phyloP scores from a whole-genome alignment of 768 basidiomycete species.

The Ramaria sp. region DNA sequence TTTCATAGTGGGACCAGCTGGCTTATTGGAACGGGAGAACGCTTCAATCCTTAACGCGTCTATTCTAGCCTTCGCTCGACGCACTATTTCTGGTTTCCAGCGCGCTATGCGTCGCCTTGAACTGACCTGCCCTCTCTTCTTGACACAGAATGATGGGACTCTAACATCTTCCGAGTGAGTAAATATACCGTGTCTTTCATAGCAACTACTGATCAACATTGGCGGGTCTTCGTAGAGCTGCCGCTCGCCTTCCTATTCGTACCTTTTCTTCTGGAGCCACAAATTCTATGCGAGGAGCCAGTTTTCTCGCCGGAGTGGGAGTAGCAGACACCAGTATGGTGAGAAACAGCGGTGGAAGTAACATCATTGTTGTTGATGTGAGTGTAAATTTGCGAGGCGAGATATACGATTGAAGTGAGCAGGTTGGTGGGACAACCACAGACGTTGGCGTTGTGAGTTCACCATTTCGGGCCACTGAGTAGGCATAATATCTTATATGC shows the following conservation, averaged over 20 bases:
- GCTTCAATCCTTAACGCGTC: constrained; percentile 60
- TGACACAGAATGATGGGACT: constrained; percentile 41
- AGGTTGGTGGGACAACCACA: constrained; percentile 52
- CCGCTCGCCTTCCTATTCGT: constrained; percentile 47
- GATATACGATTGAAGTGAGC: not conserved
- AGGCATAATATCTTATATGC: not conserved
- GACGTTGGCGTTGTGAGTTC: constrained; percentile 41
- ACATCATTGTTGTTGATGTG: constrained; percentile 43
- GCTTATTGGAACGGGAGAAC: constrained; percentile 55
- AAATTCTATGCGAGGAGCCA: constrained; percentile 62
- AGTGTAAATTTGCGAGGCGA: not conserved
- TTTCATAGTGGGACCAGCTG: constrained; percentile 40
- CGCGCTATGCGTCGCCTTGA: constrained; percentile 36
- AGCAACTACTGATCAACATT: not conserved
- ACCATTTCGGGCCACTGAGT: not conserved
- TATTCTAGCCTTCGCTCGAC: constrained; percentile 45
- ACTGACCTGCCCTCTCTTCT: constrained; percentile 31
- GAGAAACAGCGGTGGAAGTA: constrained; percentile 16
- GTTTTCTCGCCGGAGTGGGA: constrained; percentile 39
- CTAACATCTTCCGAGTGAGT: constrained; percentile 39
- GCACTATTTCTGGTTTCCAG: constrained; percentile 44
- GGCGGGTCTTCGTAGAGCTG: constrained; percentile 13
- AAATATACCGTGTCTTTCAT: constrained; percentile 17
- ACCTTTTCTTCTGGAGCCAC: constrained; percentile 56
- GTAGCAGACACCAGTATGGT: constrained; percentile 16